Percentiles rank a stretch among this genome's conserved stretches.
These are phyloP conservation scores for Marasmius tenuissimus DNA, from an alignment of 1,284 basidiomycete species.

Conservation along the genomic window DNA sequence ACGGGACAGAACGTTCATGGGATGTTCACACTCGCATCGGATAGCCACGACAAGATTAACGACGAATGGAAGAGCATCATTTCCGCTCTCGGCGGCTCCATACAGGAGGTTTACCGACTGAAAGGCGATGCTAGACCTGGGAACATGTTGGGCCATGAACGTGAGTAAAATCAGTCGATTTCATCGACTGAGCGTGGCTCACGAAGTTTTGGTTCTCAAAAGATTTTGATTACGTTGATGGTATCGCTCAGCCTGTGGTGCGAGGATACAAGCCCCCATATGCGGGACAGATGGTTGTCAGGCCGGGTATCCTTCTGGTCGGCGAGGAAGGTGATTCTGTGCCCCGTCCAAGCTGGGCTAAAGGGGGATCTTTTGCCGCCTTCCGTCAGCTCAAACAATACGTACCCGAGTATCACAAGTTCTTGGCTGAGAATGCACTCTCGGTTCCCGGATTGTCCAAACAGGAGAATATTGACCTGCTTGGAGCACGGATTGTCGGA, in stretches of 20 bases:
- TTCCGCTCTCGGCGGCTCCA: constrained; percentile 23
- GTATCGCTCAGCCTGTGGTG: constrained; percentile 39
- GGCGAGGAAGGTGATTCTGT: constrained; percentile 28
- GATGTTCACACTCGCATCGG: constrained; percentile 34
- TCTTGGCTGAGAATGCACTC: constrained; percentile 23
- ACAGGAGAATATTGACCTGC: constrained; percentile 22
- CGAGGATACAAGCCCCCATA: constrained; percentile 26
- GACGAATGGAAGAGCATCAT: constrained; percentile 19
- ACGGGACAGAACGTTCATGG: constrained; percentile 32
- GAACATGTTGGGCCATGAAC: constrained; percentile 33
- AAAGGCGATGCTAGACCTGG: constrained; percentile 33
- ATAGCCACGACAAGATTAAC: constrained; percentile 25
- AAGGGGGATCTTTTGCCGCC: constrained; percentile 30
- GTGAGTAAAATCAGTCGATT: constrained; percentile 18
- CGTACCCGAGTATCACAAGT: constrained; percentile 31
- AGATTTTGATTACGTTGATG: constrained; percentile 41
- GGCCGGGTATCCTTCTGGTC: constrained; percentile 32
- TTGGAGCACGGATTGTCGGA: constrained; percentile 30
- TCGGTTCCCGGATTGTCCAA: constrained; percentile 16
- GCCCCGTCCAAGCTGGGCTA: constrained; percentile 25
- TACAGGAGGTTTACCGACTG: constrained; percentile 29
- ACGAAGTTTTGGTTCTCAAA: background rate
- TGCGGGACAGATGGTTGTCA: constrained; percentile 33
- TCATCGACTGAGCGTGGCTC: background rate
- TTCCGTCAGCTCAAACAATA: constrained; percentile 30